Base-by-base conservation (phyloP, 2,329 filamentous ascomycete genomes). In the Calonectria honghensis region DNA sequence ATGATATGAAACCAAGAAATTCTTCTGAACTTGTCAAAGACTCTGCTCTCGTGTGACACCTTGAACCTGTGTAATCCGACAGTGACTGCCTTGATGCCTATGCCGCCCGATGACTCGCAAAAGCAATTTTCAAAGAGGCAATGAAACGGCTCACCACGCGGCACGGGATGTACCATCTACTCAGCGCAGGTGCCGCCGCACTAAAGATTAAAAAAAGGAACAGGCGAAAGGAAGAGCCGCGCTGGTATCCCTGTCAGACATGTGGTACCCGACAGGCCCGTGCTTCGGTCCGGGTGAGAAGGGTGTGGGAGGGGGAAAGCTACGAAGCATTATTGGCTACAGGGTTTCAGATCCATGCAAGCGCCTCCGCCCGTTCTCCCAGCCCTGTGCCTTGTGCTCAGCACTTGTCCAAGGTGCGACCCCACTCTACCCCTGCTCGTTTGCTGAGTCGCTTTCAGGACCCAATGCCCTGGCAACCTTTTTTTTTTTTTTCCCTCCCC, bases 171-270 rank as follows among this genome's bases (percentile, higher is more conserved):
- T 48, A 65, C n/a, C 54, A 39, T 51, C 14, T 41, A 32, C 39
- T 45, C n/a, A 61, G 67, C 45, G 45, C 31, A 73, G 61, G 68
- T 65, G 63, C 64, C 52, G 39, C 50, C 54, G 68, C 66, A 45
- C 70, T 75, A 61, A 65, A 39, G 45, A 57, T 61, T 73, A 54
- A 69, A 70, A 75, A 66, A 70, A 52, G 74, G 66, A 77, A 75
- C 63, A 78, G 76, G 73, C 74, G 71, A 76, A 70, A 73, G 16
- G 65, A 76, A 78, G 78, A 82, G 80, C 80, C 78, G 78, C 78
- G 73, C 78, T 75, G 63, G 63, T 68, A 82, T 80, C 81, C 81
- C 77, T 83, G 81, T 76, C 75, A 75, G 74, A 82, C 81, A 83
- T 83, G 81, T 83, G 81, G 81, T 78, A n/a, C 75, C 64, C 39